phyloP scores from a whole-genome alignment of 176 grass and related monocot species.

The Triticum aestivum region DNA sequence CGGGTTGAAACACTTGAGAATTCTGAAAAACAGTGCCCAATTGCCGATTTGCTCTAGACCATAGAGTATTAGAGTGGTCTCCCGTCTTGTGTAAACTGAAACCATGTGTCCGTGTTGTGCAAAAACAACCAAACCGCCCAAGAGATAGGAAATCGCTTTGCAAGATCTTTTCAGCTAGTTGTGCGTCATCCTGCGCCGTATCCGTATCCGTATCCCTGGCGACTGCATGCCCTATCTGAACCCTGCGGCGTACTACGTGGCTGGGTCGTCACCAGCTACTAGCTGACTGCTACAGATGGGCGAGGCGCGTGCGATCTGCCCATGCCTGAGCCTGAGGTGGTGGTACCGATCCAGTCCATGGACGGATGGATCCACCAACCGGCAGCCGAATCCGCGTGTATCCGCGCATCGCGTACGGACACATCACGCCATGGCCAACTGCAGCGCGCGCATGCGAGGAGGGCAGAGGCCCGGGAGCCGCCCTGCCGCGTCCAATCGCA shows the following conservation, averaged over 20 bases:
- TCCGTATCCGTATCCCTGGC: conserved; percentile 22
- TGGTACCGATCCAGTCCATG: neutral
- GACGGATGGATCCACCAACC: neutral
- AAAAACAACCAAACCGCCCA: neutral
- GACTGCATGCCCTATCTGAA: neutral
- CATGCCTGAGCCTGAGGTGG: neutral
- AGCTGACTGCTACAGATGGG: neutral
- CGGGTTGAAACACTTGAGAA: neutral
- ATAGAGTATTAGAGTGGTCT: neutral
- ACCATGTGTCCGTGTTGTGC: neutral
- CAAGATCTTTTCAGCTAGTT: neutral
- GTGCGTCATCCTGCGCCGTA: conserved; percentile 1
- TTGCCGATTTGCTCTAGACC: neutral
- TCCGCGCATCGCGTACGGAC: neutral
- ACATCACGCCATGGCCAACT: neutral
- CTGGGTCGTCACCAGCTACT: no score
- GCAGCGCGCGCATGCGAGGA: neutral
- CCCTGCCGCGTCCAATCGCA: neutral
- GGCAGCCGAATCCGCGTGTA: conserved; percentile 12
- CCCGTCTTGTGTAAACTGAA: neutral
- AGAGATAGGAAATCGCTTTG: neutral
- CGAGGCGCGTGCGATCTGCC: neutral
- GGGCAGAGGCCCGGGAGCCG: neutral
- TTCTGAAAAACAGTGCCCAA: neutral
- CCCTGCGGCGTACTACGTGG: neutral